phyloP scores from a whole-genome alignment of 2,329 filamentous ascomycete species.

The Paraphoma sp. region DNA sequence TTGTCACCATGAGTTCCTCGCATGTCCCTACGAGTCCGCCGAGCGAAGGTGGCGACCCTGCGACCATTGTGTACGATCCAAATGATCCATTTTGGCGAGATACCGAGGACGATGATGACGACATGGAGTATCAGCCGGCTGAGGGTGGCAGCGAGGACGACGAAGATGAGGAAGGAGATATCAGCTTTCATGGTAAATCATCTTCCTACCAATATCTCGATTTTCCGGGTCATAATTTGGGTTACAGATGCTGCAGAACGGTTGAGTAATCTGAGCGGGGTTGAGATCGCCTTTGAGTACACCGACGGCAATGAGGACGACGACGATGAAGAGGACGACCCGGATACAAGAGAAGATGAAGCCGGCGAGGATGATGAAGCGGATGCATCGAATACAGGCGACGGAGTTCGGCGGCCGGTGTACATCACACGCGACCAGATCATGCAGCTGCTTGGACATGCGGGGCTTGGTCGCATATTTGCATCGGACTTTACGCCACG shows the following conservation, averaged over 20 bases:
- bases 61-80: constrained; percentile 40
- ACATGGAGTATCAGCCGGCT: constrained; percentile 59
- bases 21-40: constrained; percentile 28
- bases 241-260: constrained; percentile 50
- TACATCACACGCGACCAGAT: constrained; percentile 59
- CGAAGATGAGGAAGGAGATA: constrained; percentile 47
- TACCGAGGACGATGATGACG: constrained; percentile 49
- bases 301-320: constrained; percentile 48
- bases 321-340: constrained; percentile 43
- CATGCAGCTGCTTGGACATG: constrained; percentile 61
- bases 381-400: constrained; percentile 30
- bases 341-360: constrained; percentile 39
- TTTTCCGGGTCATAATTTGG: background rate
- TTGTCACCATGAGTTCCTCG: constrained; percentile 32
- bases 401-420: constrained; percentile 40
- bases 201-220: background rate
- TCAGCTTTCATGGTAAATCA: constrained; percentile 44
- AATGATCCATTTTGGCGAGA: constrained; percentile 44
- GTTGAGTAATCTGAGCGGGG: constrained; percentile 49
- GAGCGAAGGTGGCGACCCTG: constrained; percentile 31
- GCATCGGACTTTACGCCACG: constrained; percentile 37
- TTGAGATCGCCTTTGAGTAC: constrained; percentile 51
- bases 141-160: constrained; percentile 49
- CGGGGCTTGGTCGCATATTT: constrained; percentile 62
- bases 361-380: constrained; percentile 34